Base-by-base conservation (phyloP, 345 rosid genomes). In the Ceriops tagal region DNA sequence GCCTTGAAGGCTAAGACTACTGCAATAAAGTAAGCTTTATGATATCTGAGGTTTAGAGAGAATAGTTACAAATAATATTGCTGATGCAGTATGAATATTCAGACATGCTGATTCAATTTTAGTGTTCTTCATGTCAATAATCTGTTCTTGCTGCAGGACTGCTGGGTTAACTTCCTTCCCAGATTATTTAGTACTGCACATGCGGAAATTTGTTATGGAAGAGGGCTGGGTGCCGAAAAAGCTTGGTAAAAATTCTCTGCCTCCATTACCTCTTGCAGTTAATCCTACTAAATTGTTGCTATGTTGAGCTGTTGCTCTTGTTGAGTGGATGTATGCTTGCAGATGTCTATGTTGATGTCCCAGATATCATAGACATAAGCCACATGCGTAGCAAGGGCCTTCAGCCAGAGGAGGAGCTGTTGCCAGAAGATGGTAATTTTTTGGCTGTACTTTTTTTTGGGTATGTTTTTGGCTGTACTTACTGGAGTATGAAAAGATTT, bases 141-240 rank as follows among this genome's bases (percentile, higher is more conserved):
- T 64, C 59, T 60, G 55, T 72, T 77, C 75, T 37, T 20, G 4
- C 57, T 82, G 78, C 84, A 95, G 99, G 91, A 84, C 89, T 63
- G 84, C 93, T 76, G 90, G 98, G 27, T 78, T 95, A 65, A 90
- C 99, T 70, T 90, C 99, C 58, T 95, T 95, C 81, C 98, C 98
- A 71, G 98, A 95, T 78, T 95, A 86, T 79, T 76, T 92, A 84
- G 97, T 92, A 61, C 83, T 92, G 89, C 99, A 95, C 87, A 95
- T 95, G 97, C 81, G 92, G 62, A 95, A 89, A 76, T 95, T 95
- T 77, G 96, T 95, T 43, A 85, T 95, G 96, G 98, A 88, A 73
- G 96, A 72, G 24, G 99, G 99, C 73, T 95, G 98, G 99, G 99
- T 95, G 75, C 99, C 99, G 22, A 95, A 92, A 77, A 95, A 92